phyloP scores from a whole-genome alignment of 176 grass and related monocot genomes.

The Cocos nucifera region DNA sequence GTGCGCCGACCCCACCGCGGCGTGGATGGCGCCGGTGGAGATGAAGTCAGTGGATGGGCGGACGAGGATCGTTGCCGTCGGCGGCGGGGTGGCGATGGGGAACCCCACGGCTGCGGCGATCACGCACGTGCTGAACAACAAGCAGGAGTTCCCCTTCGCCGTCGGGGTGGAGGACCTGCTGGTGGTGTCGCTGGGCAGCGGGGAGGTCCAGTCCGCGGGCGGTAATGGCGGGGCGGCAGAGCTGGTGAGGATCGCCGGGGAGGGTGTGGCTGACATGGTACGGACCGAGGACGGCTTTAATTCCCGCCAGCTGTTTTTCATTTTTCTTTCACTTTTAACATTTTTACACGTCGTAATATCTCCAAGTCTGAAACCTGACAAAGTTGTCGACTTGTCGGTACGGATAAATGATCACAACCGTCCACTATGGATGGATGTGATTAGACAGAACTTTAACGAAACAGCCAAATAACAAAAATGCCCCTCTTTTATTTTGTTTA shows the following conservation, averaged over 20 bases:
- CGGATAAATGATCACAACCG: too few species aligned
- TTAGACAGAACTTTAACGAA: too few species aligned
- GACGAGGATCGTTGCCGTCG: slow-evolving; percentile 44
- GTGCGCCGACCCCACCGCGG: slow-evolving; percentile 28
- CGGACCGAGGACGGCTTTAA: background rate
- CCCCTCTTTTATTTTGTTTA: too few species aligned
- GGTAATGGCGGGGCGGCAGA: slow-evolving; percentile 20
- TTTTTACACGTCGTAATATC: too few species aligned
- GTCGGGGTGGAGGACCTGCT: slow-evolving; percentile 65
- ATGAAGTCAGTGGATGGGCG: slow-evolving; percentile 19
- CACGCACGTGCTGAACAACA: slow-evolving; percentile 80
- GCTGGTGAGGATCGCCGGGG: slow-evolving; percentile 64
- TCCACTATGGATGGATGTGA: too few species aligned
- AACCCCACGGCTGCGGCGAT: slow-evolving; percentile 74
- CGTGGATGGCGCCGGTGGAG: background rate
- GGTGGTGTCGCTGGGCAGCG: slow-evolving; percentile 61
- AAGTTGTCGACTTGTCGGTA: too few species aligned
- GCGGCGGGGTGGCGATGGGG: slow-evolving; percentile 57
- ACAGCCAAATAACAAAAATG: too few species aligned
- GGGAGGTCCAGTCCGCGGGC: slow-evolving; percentile 1
- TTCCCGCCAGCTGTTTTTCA: too few species aligned
- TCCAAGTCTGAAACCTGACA: too few species aligned
- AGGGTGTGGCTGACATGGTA: slow-evolving; percentile 85
- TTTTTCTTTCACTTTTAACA: too few species aligned
- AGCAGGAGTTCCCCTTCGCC: slow-evolving; percentile 81